Evolutionary conservation across 768 basidiomycete genomes (phyloP).

Genomic region (Melanogaster broomeanus): DNA sequence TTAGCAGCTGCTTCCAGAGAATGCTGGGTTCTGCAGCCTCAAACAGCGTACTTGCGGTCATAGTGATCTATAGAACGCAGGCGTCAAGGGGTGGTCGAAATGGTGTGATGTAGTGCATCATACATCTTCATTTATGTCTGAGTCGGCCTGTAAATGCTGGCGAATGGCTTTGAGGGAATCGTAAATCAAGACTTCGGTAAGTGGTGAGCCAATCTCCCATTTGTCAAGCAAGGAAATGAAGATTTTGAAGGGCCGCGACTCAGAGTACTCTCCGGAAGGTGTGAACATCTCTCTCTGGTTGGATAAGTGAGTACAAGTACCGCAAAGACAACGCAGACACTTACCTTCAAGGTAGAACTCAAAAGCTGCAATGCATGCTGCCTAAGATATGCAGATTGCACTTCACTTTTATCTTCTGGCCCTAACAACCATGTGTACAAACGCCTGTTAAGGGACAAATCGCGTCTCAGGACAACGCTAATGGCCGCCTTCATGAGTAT

Average conservation of each 20-base stretch:
- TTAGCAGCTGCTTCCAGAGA: slow-evolving; percentile 79
- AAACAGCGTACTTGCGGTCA: slow-evolving; percentile 87
- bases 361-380: slow-evolving; percentile 74
- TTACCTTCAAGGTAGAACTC: slow-evolving; percentile 65
- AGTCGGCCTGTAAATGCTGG: slow-evolving; percentile 49
- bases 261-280: slow-evolving; percentile 70
- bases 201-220: slow-evolving; percentile 87
- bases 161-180: slow-evolving; percentile 79
- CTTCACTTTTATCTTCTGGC: slow-evolving; percentile 72
- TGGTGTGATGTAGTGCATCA: slow-evolving; percentile 15
- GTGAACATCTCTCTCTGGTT: slow-evolving; percentile 73
- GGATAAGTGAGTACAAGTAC: slow-evolving; percentile 12
- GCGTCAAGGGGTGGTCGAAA: neutral
- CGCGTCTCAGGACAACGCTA: slow-evolving; percentile 88
- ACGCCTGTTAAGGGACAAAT: slow-evolving; percentile 89
- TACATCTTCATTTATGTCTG: slow-evolving; percentile 65
- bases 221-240: slow-evolving; percentile 95
- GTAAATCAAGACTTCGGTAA: slow-evolving; percentile 79
- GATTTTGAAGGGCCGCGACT: slow-evolving; percentile 90
- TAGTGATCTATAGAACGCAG: slow-evolving; percentile 50
- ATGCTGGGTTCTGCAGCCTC: slow-evolving; percentile 91
- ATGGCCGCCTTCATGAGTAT: slow-evolving; percentile 87
- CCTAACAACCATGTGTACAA: slow-evolving; percentile 94
- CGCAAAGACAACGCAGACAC: slow-evolving; percentile 5
- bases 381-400: slow-evolving; percentile 71